Percentiles rank a stretch among this genome's conserved stretches.
Conservation (phyloP, 805 yeast species). For the Monosporozyma siamensis region DNA sequence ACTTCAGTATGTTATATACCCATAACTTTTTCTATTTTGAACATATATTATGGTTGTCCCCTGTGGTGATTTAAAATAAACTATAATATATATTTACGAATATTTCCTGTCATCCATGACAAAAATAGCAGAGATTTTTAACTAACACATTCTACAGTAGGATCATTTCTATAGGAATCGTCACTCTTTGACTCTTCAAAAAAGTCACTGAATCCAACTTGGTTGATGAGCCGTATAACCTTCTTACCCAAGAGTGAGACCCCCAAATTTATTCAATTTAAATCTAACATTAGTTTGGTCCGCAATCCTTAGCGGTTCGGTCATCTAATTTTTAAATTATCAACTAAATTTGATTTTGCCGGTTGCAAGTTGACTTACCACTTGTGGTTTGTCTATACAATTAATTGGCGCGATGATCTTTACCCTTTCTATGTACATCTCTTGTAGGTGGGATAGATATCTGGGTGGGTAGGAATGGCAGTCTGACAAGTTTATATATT, state of each 20-base stretch:
- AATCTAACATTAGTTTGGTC: conserved; percentile 48
- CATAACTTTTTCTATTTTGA: too few species aligned
- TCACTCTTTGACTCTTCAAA: conserved; percentile 97
- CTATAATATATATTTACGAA: background rate
- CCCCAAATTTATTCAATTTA: conserved; percentile 6
- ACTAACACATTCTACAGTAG: conserved; percentile 55
- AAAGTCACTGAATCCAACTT: conserved; percentile 99
- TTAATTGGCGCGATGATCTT: conserved; percentile 99
- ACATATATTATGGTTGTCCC: too few species aligned
- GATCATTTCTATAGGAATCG: conserved; percentile 99
- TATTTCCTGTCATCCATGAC: background rate
- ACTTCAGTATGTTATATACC: conserved; percentile 61
- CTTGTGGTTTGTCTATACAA: conserved; percentile 11
- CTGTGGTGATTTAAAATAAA: background rate
- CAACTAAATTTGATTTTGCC: conserved; percentile 20
- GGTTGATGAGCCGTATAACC: conserved; percentile 94
- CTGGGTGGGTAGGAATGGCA: conserved; percentile 98
- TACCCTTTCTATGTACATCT: conserved; percentile 80
- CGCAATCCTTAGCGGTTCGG: conserved; percentile 85
- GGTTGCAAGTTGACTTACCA: conserved; percentile 8
- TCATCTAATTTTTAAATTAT: conserved; percentile 46
- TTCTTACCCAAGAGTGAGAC: conserved; percentile 89
- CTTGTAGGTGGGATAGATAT: conserved; percentile 51
- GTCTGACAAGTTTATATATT: conserved; percentile 87
- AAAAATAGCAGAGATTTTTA: conserved; percentile 11